These are phyloP conservation scores for Fusarium nygamai DNA, from an alignment of 2,329 filamentous ascomycete species.

Conservation along the genomic window DNA sequence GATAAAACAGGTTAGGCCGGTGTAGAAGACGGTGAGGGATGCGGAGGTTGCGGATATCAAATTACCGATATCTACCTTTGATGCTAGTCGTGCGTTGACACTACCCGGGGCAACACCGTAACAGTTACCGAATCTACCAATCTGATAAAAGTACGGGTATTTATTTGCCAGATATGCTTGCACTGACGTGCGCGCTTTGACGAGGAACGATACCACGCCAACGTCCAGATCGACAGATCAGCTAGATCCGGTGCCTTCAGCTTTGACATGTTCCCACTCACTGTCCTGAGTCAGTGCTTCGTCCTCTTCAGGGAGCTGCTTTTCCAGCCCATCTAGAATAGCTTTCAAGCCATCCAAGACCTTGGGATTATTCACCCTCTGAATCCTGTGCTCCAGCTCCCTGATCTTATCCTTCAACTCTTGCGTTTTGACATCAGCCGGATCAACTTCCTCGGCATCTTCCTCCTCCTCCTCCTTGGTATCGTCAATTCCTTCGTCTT, in stretches of 20 bases:
- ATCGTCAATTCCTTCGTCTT: background rate
- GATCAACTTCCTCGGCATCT: background rate
- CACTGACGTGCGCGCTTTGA: background rate
- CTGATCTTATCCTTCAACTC: conserved; percentile 28
- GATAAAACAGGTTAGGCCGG: background rate
- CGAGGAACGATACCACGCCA: background rate
- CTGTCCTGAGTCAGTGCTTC: background rate
- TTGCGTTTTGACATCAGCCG: background rate
- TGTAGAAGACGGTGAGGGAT: background rate
- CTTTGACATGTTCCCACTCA: background rate
- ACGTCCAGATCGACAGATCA: background rate
- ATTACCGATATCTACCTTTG: background rate
- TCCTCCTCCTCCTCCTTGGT: background rate
- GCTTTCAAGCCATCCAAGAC: conserved; percentile 18
- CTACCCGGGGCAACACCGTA: background rate
- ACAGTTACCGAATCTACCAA: background rate
- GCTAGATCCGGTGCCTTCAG: background rate
- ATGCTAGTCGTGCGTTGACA: background rate
- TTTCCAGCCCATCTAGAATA: conserved; percentile 18
- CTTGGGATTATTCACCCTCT: conserved; percentile 4
- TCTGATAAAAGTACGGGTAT: background rate
- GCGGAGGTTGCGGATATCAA: background rate
- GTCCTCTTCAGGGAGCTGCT: conserved; percentile 3
- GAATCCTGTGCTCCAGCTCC: conserved; percentile 31
- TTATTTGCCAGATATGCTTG: background rate